Base-by-base conservation (phyloP, 1,139 yeast species). In the Meyerozyma elateridarum region DNA sequence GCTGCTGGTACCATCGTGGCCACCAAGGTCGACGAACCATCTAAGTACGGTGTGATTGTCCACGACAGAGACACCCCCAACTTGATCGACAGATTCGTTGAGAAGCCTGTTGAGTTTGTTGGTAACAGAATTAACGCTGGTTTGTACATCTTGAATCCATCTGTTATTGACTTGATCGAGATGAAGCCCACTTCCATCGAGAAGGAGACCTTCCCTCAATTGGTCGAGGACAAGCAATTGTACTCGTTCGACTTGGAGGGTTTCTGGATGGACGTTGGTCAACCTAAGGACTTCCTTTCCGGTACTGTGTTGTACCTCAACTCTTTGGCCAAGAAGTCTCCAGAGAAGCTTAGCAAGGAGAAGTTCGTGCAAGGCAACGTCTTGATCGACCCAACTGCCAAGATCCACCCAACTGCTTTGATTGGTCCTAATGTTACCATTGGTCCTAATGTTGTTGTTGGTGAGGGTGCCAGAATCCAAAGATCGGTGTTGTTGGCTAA, bases 211-310 rank as follows among this genome's bases (percentile, higher is more conserved):
- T 93, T 93, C 96, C 99, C 99, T 54, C 70, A 73, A 54, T 78
- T 93, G 54, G 96, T 93, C 47, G 93, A 84, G 64, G 72, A 81
- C 59, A 89, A 84, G 57, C 77, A 85, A 44, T 75, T 93, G 54
- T 94, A 81, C 76, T 88, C 97, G 37, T 93, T 85, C 58, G 99
- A 93, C 64, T 79, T 93, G 58, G 96, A 91, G 71, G 98, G 98
- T 46, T 93, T 80, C 85, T 93, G 99, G 99, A 93, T 93, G 98
- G 99, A 93, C 64, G 96, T 93, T 51, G 99, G 99, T 64, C 99
- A 93, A 74, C 99, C 99, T 75, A 91, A 91, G 79, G 99, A 93
- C 69, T 93, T 88, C 80, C 73, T 93, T 52, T 81, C 96, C 40
- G 99, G 99, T 63, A 87, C 97, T 55, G 81, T 88, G 51, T 75